These are phyloP conservation scores for Apiospora phragmitis DNA, from an alignment of 2,329 filamentous ascomycete species.

Conservation along the genomic window DNA sequence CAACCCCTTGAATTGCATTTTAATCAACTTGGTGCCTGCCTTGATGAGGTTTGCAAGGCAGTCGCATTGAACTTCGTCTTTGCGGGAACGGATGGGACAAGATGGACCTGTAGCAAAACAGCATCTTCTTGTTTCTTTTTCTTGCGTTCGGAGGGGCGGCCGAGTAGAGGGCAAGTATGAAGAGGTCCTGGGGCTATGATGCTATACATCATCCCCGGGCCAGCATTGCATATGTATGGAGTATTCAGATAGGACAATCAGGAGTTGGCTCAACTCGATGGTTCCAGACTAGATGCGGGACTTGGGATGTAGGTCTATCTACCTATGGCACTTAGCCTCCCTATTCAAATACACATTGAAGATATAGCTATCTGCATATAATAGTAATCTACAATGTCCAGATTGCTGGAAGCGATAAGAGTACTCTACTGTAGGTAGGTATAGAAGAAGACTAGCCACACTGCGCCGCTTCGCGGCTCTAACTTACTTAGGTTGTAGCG, in stretches of 20 bases:
- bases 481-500: too few relatives aligned
- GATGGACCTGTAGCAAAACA: neutral
- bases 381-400: neutral
- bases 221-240: constrained; percentile 11
- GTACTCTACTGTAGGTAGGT: too few relatives aligned
- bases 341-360: neutral
- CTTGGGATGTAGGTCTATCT: neutral
- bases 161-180: neutral
- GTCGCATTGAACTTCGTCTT: neutral
- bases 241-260: constrained; percentile 6
- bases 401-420: too few relatives aligned
- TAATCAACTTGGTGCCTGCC: neutral
- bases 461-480: too few relatives aligned
- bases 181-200: neutral
- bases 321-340: neutral
- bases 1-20: neutral
- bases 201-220: neutral
- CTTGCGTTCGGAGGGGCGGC: neutral
- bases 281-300: neutral
- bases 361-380: neutral
- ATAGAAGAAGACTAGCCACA: too few relatives aligned
- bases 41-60: neutral
- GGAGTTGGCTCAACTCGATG: neutral
- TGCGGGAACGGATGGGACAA: neutral
- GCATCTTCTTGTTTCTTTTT: neutral